Base-by-base conservation (phyloP, 495 filamentous ascomycete species). In the Tuber aestivum region DNA sequence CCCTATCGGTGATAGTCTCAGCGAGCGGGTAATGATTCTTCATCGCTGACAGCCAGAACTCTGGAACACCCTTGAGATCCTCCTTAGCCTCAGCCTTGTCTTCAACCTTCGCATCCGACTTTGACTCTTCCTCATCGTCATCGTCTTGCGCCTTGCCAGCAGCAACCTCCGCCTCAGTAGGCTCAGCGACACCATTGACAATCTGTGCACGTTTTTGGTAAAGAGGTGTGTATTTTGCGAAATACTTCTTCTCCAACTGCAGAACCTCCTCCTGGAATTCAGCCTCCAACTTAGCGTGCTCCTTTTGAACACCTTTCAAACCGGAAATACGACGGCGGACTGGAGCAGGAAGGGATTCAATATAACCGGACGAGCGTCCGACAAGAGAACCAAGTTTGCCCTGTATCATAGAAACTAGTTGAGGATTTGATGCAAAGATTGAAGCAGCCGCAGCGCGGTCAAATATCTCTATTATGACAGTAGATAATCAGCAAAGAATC, bases 41-140 rank as follows among this genome's bases (percentile, higher is more conserved):
- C 95, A 99, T 98, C 77, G 96, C 94, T 76, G 95, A 97, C 41
- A 99, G 88, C 96, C 96, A 99, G 88, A 99, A 99, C 85, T 99
- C 96, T 45, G 96, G 96, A 77, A 98, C 97, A 81, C 94, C 94
- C 77, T 87, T 86, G 69, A 89, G 86, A 76, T 85, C 83, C 72
- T 85, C 84, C 68, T 83, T 79, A 69, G 83, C 82, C 74, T 87
- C 85, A 72, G 84, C 83, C 77, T 89, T 86, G 72, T 90, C 86
- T 77, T 88, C 87, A 41, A 86, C 80, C 48, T 85, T 82, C 79
- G 87, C 86, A 80, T 88, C 88, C n/a, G 82, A 78, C 56, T 85
- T 84, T 10, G 85, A 83, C 38, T 89, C 86, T 14, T 89, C 87
- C 68, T 91, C 89, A 0, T 88, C 88, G 1, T 89, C 87, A 74